These are phyloP conservation scores for Ramularia collo-cygni DNA, from an alignment of 2,329 filamentous ascomycete genomes.

Conservation along the genomic window DNA sequence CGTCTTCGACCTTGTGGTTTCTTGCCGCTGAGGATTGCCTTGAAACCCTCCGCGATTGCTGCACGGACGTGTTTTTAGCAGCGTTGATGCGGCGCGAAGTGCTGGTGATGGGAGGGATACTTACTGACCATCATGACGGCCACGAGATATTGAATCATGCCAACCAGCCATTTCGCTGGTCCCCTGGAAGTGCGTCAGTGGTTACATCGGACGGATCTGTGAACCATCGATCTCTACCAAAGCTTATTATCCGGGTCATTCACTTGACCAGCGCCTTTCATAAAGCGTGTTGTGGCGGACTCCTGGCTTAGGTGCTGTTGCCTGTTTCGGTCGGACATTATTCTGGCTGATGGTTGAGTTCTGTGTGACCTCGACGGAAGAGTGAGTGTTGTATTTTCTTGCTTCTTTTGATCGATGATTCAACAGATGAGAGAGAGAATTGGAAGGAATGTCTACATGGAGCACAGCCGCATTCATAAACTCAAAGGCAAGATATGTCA, in stretches of 20 bases:
- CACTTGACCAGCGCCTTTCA: conserved; percentile 21
- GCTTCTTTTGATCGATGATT: too few relatives aligned
- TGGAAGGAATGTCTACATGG: too few relatives aligned
- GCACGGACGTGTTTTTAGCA: background rate
- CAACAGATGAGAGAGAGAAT: too few relatives aligned
- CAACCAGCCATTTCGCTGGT: conserved; percentile 21
- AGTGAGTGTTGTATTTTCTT: background rate
- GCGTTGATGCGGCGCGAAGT: too few relatives aligned
- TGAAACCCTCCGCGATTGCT: conserved; percentile 21
- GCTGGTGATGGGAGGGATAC: too few relatives aligned
- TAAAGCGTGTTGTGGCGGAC: conserved; percentile 18
- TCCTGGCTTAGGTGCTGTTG: conserved; percentile 7
- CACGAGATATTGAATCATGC: conserved; percentile 22
- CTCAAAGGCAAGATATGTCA: too few relatives aligned
- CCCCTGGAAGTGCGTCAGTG: background rate
- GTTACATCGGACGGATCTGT: too few relatives aligned
- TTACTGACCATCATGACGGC: conserved; percentile 21
- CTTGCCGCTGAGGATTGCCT: conserved; percentile 17
- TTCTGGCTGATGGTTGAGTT: background rate
- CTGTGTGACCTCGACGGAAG: background rate
- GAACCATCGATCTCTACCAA: conserved; percentile 8
- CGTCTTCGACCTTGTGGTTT: conserved; percentile 8
- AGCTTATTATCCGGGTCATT: conserved; percentile 22
- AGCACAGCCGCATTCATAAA: too few relatives aligned
- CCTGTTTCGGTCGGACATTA: conserved; percentile 4